Conservation (phyloP, 2,329 filamentous ascomycete species). For the Geosmithia flava region DNA sequence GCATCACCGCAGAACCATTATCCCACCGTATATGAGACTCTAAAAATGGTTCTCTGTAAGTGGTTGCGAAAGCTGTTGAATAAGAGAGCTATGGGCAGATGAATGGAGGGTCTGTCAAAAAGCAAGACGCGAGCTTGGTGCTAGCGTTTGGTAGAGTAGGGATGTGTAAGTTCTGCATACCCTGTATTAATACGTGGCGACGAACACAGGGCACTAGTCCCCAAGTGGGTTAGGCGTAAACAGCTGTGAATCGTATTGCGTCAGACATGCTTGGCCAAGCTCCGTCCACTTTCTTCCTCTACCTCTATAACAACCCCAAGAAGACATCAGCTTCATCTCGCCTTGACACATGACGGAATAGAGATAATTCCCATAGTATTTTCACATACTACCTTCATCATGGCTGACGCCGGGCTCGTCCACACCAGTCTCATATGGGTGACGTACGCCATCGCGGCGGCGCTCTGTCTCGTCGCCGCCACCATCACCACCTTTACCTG, state of each 20-base stretch:
- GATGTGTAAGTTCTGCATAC: too few relatives aligned
- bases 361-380: neutral
- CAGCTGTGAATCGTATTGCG: neutral
- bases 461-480: slow-evolving; percentile 62
- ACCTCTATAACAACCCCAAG: neutral
- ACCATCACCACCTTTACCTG: slow-evolving; percentile 84
- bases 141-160: too few relatives aligned
- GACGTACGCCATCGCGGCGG: slow-evolving; percentile 75
- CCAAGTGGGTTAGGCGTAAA: neutral
- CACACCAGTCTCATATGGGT: slow-evolving; percentile 92
- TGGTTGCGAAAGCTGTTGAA: neutral
- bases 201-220: neutral
- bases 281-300: neutral
- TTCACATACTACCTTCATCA: slow-evolving; percentile 7
- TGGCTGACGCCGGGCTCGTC: slow-evolving; percentile 47
- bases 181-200: neutral
- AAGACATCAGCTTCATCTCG: neutral
- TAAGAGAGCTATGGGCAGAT: neutral
- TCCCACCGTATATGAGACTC: slow-evolving; percentile 7
- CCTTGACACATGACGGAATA: neutral
- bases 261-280: neutral
- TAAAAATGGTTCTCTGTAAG: neutral
- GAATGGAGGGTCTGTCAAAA: neutral
- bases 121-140: neutral
- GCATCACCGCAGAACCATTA: slow-evolving; percentile 49